Evolutionary conservation across 2,329 filamentous ascomycete species (phyloP).

Genomic region (Monilinia fructigena): DNA sequence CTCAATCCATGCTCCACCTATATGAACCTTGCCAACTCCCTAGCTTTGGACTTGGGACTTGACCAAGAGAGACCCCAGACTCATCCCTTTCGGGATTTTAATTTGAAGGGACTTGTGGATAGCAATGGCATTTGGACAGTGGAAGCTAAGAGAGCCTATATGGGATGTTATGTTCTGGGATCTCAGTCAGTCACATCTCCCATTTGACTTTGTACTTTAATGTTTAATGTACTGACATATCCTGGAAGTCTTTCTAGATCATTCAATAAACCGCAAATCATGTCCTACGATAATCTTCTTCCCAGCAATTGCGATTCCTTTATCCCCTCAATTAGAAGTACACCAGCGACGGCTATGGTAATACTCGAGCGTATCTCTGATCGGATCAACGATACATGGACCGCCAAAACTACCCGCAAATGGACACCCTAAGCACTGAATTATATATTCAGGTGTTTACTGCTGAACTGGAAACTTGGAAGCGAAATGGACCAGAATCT

Average conservation of each 20-base stretch:
- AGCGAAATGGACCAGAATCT: constrained; percentile 24
- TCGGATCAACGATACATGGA: constrained; percentile 25
- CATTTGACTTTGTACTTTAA: not conserved
- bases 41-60: constrained; percentile 40
- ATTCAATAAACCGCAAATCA: constrained; percentile 35
- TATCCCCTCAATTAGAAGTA: constrained; percentile 21
- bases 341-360: constrained; percentile 20
- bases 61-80: constrained; percentile 32
- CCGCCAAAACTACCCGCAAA: constrained; percentile 21
- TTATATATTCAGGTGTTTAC: constrained; percentile 34
- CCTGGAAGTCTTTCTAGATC: constrained; percentile 23
- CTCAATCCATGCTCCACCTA: constrained; percentile 38
- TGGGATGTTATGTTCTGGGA: constrained; percentile 39
- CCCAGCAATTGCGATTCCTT: constrained; percentile 17
- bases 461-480: constrained; percentile 34
- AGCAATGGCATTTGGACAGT: constrained; percentile 28
- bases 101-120: constrained; percentile 29
- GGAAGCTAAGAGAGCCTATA: constrained; percentile 35
- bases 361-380: constrained; percentile 32
- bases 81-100: constrained; percentile 29
- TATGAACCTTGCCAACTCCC: constrained; percentile 39
- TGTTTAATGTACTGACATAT: not conserved
- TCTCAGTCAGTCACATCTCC: constrained; percentile 30
- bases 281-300: constrained; percentile 34
- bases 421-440: constrained; percentile 31